A percentile compares a stretch with the other conserved stretches of the same genome.
Conservation (phyloP, 225 moss, liverwort and hornwort species). For the Marchantia polymorpha region DNA sequence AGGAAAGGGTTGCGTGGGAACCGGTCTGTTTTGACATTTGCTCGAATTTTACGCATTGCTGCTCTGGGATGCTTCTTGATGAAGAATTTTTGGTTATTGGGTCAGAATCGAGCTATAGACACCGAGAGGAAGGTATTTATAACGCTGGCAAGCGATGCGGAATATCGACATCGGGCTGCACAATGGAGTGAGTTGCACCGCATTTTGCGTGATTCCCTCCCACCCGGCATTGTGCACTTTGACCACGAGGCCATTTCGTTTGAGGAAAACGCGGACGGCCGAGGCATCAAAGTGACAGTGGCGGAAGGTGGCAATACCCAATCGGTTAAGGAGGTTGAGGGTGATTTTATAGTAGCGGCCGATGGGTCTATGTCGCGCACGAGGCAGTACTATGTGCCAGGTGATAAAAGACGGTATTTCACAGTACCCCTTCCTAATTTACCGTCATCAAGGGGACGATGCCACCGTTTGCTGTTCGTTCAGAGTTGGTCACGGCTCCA, state of each 20-base stretch:
- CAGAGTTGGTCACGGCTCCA: not conserved
- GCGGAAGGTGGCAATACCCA: slow-evolving; percentile 25
- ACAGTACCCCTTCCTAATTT: slow-evolving; percentile 6
- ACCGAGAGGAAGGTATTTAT: slow-evolving; percentile 25
- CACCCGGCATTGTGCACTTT: slow-evolving; percentile 63
- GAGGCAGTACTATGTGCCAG: slow-evolving; percentile 56
- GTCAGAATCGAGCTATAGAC: slow-evolving; percentile 68
- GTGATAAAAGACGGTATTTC: slow-evolving; percentile 58
- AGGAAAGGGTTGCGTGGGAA: no score
- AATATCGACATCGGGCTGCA: slow-evolving; percentile 63
- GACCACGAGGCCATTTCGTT: slow-evolving; percentile 71
- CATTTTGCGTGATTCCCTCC: slow-evolving; percentile 60
- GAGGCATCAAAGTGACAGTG: slow-evolving; percentile 49
- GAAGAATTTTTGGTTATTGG: not conserved
- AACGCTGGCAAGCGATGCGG: slow-evolving; percentile 52
- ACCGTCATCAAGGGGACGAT: not conserved
- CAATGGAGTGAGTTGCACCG: slow-evolving; percentile 87
- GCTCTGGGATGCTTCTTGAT: not conserved
- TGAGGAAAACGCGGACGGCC: slow-evolving; percentile 37
- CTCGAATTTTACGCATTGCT: not conserved
- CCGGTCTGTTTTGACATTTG: not conserved
- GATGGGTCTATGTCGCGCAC: slow-evolving; percentile 82
- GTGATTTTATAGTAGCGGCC: slow-evolving; percentile 83
- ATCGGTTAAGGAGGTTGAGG: slow-evolving; percentile 43
- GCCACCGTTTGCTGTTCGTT: not conserved